These are phyloP conservation scores for Corylus avellana DNA, from an alignment of 306 rosid genomes.

Conservation along the genomic window DNA sequence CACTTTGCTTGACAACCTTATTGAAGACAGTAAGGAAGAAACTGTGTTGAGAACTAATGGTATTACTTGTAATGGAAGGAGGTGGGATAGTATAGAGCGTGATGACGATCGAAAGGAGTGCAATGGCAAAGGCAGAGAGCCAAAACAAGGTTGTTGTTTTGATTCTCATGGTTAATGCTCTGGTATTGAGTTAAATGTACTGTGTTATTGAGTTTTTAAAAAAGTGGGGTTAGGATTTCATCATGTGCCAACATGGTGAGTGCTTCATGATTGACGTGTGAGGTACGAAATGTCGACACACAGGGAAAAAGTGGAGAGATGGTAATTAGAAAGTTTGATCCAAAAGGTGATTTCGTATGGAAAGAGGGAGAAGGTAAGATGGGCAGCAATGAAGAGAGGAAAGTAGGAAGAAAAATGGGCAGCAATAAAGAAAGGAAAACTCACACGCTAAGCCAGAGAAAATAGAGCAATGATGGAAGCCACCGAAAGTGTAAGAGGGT, in stretches of 20 bases:
- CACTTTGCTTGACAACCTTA: slow-evolving; percentile 38
- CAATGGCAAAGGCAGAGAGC: slow-evolving; percentile 45
- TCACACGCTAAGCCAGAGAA: slow-evolving; percentile 36
- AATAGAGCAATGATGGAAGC: slow-evolving; percentile 11
- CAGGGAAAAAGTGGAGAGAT: not conserved
- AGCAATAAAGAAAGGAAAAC: slow-evolving; percentile 38
- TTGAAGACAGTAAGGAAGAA: slow-evolving; percentile 28
- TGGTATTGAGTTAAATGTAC: not conserved
- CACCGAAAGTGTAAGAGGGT: not conserved
- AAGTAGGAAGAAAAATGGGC: slow-evolving; percentile 26
- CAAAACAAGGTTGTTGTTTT: slow-evolving; percentile 47
- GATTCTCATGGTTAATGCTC: slow-evolving; percentile 40
- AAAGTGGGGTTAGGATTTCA: slow-evolving; percentile 18
- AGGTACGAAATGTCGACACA: slow-evolving; percentile 43
- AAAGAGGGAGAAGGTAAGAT: slow-evolving; percentile 6
- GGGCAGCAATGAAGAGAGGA: slow-evolving; percentile 40
- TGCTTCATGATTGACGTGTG: slow-evolving; percentile 43
- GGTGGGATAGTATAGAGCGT: slow-evolving; percentile 20
- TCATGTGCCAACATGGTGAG: slow-evolving; percentile 30
- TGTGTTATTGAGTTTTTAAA: slow-evolving; percentile 24
- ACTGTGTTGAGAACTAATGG: slow-evolving; percentile 18
- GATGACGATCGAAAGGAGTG: slow-evolving; percentile 40
- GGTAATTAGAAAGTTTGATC: slow-evolving; percentile 22
- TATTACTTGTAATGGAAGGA: slow-evolving; percentile 15
- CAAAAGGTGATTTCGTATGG: slow-evolving; percentile 1